phyloP scores from a whole-genome alignment of 257 asterid species.

The Solanum chiquidenum region DNA sequence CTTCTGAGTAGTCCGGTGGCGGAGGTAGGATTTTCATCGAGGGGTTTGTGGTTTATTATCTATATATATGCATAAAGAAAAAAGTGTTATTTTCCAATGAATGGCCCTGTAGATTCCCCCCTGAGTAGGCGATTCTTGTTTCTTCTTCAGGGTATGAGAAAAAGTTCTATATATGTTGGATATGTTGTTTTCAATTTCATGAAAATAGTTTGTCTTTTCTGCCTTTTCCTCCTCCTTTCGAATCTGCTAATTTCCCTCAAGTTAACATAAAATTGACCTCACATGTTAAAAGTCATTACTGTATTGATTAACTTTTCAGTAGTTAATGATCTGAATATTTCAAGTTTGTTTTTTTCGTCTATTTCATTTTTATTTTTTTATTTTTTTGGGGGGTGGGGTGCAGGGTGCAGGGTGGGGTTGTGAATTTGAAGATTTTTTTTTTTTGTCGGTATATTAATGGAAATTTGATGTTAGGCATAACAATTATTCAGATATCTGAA shows the following conservation, averaged over 20 bases:
- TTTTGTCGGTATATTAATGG: background rate
- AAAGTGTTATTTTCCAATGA: background rate
- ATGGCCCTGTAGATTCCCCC: background rate
- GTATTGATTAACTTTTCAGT: background rate
- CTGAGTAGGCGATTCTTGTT: background rate
- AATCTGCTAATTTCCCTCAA: background rate
- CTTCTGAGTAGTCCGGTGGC: background rate
- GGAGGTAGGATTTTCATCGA: background rate
- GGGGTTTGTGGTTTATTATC: background rate
- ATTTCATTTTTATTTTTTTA: background rate
- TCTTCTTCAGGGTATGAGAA: background rate
- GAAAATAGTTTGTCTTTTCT: background rate
- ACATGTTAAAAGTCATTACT: background rate
- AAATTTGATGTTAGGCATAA: background rate
- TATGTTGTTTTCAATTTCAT: background rate
- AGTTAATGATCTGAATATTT: background rate
- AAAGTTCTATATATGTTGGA: background rate
- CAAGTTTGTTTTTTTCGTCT: background rate
- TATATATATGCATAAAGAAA: background rate
- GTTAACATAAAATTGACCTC: background rate
- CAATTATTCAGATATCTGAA: background rate
- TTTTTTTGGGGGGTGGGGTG: background rate
- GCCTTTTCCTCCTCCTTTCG: background rate
- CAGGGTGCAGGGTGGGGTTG: background rate
- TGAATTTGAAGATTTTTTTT: background rate